Conservation (phyloP, 805 yeast species). For the Yamadazyma laniorum region DNA sequence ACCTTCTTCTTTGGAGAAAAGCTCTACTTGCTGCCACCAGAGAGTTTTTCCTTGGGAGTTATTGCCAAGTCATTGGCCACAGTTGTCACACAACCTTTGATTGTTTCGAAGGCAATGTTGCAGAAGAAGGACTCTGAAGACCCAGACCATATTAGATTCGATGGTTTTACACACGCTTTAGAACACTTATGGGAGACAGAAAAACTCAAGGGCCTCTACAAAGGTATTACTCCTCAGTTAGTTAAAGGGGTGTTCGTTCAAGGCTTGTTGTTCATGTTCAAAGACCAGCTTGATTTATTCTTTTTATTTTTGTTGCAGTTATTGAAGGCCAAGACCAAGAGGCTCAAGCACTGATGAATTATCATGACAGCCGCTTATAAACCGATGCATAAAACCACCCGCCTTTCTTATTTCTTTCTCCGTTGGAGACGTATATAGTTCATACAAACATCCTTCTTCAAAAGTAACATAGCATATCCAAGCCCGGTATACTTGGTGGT, state of each 20-base stretch:
- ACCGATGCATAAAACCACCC: too few species aligned
- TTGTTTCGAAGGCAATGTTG: slow-evolving; percentile 78
- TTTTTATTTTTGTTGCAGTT: slow-evolving; percentile 34
- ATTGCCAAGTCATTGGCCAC: slow-evolving; percentile 80
- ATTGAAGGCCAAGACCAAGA: slow-evolving; percentile 11
- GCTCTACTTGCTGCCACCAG: slow-evolving; percentile 52
- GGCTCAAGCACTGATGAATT: too few species aligned
- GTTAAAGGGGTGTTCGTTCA: slow-evolving; percentile 81
- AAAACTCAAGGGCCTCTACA: slow-evolving; percentile 66
- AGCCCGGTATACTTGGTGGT: too few species aligned
- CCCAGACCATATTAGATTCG: slow-evolving; percentile 37
- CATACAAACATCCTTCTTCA: too few species aligned
- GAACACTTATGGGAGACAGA: slow-evolving; percentile 60
- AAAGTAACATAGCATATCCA: too few species aligned
- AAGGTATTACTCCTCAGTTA: slow-evolving; percentile 78
- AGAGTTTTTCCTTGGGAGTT: slow-evolving; percentile 75
- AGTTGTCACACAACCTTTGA: slow-evolving; percentile 76
- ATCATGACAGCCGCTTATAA: too few species aligned
- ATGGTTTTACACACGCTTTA: slow-evolving; percentile 63
- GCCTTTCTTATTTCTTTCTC: too few species aligned
- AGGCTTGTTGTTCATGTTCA: slow-evolving; percentile 79
- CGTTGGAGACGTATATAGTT: too few species aligned
- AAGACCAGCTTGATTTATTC: slow-evolving; percentile 57
- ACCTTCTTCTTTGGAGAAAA: slow-evolving; percentile 44
- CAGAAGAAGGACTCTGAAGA: slow-evolving; percentile 45